These are phyloP conservation scores for Arthrinium puccinioides DNA, from an alignment of 2,329 filamentous ascomycete species.

Conservation along the genomic window DNA sequence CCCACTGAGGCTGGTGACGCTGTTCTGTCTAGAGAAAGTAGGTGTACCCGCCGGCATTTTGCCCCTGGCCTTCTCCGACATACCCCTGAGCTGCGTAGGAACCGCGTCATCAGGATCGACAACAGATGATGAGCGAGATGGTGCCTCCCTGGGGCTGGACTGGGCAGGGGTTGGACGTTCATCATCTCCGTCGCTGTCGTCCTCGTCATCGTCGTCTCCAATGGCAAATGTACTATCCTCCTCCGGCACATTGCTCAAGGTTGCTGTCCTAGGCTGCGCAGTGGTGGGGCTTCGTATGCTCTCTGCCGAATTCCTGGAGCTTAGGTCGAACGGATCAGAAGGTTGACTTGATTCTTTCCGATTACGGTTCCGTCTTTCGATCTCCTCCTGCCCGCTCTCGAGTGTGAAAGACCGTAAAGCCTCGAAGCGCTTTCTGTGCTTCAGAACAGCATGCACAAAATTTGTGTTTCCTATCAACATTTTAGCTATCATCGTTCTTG, in stretches of 20 bases:
- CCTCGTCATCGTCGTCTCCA: constrained; percentile 66
- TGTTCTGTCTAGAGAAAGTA: constrained; percentile 87
- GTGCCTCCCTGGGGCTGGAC: constrained; percentile 56
- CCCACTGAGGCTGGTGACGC: constrained; percentile 70
- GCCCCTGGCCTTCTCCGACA: constrained; percentile 94
- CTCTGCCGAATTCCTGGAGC: constrained; percentile 56
- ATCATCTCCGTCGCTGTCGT: constrained; percentile 31
- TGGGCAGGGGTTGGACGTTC: constrained; percentile 50
- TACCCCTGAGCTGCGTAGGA: constrained; percentile 75
- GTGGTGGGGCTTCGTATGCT: constrained; percentile 58
- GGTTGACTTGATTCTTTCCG: constrained; percentile 55
- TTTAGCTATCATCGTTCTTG: constrained; percentile 9
- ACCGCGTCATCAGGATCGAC: constrained; percentile 68
- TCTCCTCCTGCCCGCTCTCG: constrained; percentile 85
- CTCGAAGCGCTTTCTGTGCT: constrained; percentile 76
- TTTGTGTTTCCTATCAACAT: constrained; percentile 62
- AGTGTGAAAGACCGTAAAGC: constrained; percentile 81
- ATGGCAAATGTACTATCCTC: constrained; percentile 82
- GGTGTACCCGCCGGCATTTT: constrained; percentile 83
- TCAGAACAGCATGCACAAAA: constrained; percentile 71
- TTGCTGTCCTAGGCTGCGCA: constrained; percentile 43
- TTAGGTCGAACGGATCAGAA: constrained; percentile 40
- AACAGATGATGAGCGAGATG: constrained; percentile 61
- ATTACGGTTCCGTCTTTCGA: constrained; percentile 69
- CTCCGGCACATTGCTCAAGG: constrained; percentile 63